phyloP scores from a whole-genome alignment of 768 basidiomycete species.

The Tylopilus subfusipes region DNA sequence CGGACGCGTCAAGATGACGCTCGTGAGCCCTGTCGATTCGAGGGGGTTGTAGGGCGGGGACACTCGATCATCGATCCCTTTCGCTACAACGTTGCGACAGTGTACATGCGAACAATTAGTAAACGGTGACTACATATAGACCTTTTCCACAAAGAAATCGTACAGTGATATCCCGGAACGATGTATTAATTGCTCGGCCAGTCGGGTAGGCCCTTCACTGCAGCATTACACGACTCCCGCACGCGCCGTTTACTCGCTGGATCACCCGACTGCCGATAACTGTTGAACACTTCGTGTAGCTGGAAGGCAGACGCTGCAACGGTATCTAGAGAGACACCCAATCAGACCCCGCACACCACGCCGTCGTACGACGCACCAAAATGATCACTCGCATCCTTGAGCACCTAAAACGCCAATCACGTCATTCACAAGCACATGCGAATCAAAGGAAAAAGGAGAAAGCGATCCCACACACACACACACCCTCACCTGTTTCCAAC shows the following conservation, averaged over 20 bases:
- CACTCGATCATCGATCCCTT: neutral
- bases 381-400: constrained; percentile 53
- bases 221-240: constrained; percentile 75
- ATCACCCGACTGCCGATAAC: constrained; percentile 74
- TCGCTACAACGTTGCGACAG: neutral
- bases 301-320: constrained; percentile 71
- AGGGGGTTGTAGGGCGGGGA: constrained; percentile 31
- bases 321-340: constrained; percentile 27
- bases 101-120: constrained; percentile 6
- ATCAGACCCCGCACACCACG: neutral
- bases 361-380: constrained; percentile 39
- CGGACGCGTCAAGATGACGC: constrained; percentile 82
- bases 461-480: too few relatives aligned
- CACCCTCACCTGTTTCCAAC: constrained; percentile 54
- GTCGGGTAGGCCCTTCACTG: constrained; percentile 65
- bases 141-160: neutral
- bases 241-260: constrained; percentile 69
- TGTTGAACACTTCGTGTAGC: constrained; percentile 67
- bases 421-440: neutral
- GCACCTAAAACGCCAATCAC: constrained; percentile 35
- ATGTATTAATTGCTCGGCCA: constrained; percentile 49
- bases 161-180: neutral
- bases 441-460: neutral
- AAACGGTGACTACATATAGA: neutral
- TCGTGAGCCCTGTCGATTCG: constrained; percentile 65